Base-by-base conservation (phyloP, 768 basidiomycete genomes). In the Inosperma sp. region DNA sequence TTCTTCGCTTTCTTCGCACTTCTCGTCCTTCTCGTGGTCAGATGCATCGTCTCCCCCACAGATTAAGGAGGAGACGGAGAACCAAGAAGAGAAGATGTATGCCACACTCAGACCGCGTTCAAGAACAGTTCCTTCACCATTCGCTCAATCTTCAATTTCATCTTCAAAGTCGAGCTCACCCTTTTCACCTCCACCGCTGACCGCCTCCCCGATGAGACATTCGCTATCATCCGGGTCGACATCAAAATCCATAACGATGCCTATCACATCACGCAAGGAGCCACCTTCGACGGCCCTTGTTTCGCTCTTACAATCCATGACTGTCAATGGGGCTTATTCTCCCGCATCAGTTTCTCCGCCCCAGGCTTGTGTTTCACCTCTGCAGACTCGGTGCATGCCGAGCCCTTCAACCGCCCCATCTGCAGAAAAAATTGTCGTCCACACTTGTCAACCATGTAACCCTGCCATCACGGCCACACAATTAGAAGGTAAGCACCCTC, bases 401-500 rank as follows among this genome's bases (percentile, higher is more conserved):
- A 55, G 59, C 48, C 59, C 60, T 45, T 49, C 64, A 26, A 54
- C 53, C 22, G 41, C 52, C 16, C 42, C 54, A 17, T 41, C 50
- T 26, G 49, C 62, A 10, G 71, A 74, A 31, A 63, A 68, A 14
- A 74, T 82, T 27, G 75, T 86, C 3, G 80, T 86, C 29, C 78
- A 74, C 62, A 84, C 86, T 41, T 81, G 81, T 57, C 72, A 77
- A 55, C 83, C 83, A 16, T 82, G 80, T 66, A 70, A 65, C 7
- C 84, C 84, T 40, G 68, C 79, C 26, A 78, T 88, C 51, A 78
- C 72, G 59, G 85, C 84, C 27, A 85, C 81, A 4, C 79, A 84
- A 59, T 68, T 84, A 49, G 85, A 87, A 76, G 85, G 86, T 84
- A 51, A 26, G 78, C 62, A 21, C 31, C 57, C 17, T 55, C 33